Percentiles rank a stretch among this genome's conserved stretches.
phyloP scores from a whole-genome alignment of 2,329 filamentous ascomycete genomes.

The Geosmithia putterillii region DNA sequence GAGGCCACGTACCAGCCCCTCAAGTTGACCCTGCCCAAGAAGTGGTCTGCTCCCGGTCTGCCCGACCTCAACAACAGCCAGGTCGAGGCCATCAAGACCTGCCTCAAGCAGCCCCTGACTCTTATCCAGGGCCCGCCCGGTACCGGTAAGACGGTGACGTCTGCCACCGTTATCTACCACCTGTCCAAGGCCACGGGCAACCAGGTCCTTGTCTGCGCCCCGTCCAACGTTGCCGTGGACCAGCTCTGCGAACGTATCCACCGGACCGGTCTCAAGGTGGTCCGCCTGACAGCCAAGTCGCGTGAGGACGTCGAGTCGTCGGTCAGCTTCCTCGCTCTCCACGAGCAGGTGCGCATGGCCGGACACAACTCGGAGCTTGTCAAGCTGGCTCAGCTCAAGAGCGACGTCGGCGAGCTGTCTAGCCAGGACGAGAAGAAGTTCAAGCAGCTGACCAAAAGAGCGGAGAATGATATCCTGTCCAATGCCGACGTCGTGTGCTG shows the following conservation, averaged over 20 bases:
- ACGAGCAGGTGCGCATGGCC: conserved; percentile 95
- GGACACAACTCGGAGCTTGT: conserved; percentile 89
- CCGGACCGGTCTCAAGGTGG: conserved; percentile 86
- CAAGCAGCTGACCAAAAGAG: conserved; percentile 86
- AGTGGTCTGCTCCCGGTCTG: conserved; percentile 88
- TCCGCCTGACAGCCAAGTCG: conserved; percentile 96
- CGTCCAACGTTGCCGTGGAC: conserved; percentile 96
- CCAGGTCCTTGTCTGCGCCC: conserved; percentile 90
- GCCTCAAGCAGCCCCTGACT: conserved; percentile 84
- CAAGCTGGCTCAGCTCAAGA: conserved; percentile 88
- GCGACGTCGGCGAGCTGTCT: conserved; percentile 78
- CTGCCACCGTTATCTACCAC: conserved; percentile 97
- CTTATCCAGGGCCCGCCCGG: conserved; percentile 94
- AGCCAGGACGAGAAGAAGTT: conserved; percentile 98
- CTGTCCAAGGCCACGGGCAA: conserved; percentile 89
- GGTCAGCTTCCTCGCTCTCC: conserved; percentile 86
- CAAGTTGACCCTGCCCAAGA: conserved; percentile 91
- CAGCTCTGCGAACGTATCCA: conserved; percentile 97
- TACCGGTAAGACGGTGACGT: conserved; percentile 97
- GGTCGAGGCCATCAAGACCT: conserved; percentile 90
- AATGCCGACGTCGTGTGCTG: conserved; percentile 98
- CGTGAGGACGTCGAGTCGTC: conserved; percentile 98
- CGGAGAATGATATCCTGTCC: conserved; percentile 86
- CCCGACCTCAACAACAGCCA: conserved; percentile 94
- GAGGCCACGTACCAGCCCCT: conserved; percentile 90